Base-by-base conservation (phyloP, 177 flowering plant species). In the Vitis hybrid region DNA sequence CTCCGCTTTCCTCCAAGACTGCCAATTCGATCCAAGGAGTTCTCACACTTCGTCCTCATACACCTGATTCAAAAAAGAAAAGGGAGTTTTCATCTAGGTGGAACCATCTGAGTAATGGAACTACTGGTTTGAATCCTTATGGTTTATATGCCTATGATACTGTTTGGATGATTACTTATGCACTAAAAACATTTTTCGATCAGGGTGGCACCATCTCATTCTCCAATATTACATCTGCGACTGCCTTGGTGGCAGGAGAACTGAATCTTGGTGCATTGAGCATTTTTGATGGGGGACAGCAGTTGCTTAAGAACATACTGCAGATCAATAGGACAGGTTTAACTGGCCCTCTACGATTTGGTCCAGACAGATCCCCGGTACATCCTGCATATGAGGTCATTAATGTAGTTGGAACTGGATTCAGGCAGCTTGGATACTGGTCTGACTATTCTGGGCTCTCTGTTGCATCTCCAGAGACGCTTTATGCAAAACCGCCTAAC, bases 311-410 rank as follows among this genome's bases (percentile, higher is more conserved):
- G 11, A 68, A 69, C 63, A 77, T 83, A n/a, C 62, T 83, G 80
- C 48, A 71, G 19, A 83, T 76, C 49, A 79, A 77, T 51, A 73
- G 72, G 79, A 71, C 73, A 9, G 97, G 97, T 70, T 62, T 92
- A 62, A 87, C 89, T 1, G 97, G 97, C 1, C 90, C 79, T 1
- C 15, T 90, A 57, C 75, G 61, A 60, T 90, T 86, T 65, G 57
- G 68, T 76, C 62, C 81, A 5, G 86, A 90, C 52, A 72, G 88
- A 19, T 62, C 78, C 46, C 80, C 76, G 2, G 1, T 76, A 46
- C 74, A 62, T 70, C 92, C 97, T 67, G 77, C 95, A 2, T 92
- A 72, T 76, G 97, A 92, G 56, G 69, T 92, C 63, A 75, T 90
- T 50, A 86, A 86, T 61, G 77, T 83, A 5, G 32, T 80, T 13